Evolutionary conservation across 768 basidiomycete species (phyloP), one percentile per base, ranked within the genome.

Genomic region (Podaxis sp.): DNA sequence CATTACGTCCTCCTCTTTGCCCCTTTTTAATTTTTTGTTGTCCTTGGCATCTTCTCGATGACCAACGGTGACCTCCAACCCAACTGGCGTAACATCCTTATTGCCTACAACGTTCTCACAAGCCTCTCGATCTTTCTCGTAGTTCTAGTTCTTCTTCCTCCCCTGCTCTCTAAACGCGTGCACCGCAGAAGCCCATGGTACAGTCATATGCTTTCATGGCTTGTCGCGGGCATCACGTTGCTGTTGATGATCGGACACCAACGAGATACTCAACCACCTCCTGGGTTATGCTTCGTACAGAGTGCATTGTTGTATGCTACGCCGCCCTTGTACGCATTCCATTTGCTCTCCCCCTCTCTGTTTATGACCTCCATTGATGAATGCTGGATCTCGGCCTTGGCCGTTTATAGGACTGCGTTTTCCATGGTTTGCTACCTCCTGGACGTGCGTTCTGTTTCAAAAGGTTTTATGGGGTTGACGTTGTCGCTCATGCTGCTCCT

Each of bases 391-490:
- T 24, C 22, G 53, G 17, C n/a, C 20, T 24, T 22, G 22, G 20
- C 38, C 8, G 8, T 24, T 41, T 15, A 30, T 26, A 60, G 58
- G 20, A 60, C 26, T 20, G 49, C 58, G 15, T 60, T 60, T 51
- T 52, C 58, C 15, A 60, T 60, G 58, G 33, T 49, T 51, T 60
- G 58, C 37, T 60, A 60, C 49, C 58, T 60, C 22, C 50, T 60
- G 2, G 58, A 60, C 40, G 58, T 60, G 8, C 15, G 49, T 60
- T n/a, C 30, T 28, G 49, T 51, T 36, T 48, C 28, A 20, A 8
- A 24, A 38, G 44, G 49, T 26, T 50, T 44, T 28, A 50, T 24
- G 26, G 49, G 7, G 4, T 12, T 15, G 24, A 13, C 26, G 24
- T 28, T 22, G n/a, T 6, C n/a, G 44, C 49, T 50, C 26, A 50